These are phyloP conservation scores for Cercospora canescens DNA, from an alignment of 2,329 filamentous ascomycete genomes.

Conservation along the genomic window DNA sequence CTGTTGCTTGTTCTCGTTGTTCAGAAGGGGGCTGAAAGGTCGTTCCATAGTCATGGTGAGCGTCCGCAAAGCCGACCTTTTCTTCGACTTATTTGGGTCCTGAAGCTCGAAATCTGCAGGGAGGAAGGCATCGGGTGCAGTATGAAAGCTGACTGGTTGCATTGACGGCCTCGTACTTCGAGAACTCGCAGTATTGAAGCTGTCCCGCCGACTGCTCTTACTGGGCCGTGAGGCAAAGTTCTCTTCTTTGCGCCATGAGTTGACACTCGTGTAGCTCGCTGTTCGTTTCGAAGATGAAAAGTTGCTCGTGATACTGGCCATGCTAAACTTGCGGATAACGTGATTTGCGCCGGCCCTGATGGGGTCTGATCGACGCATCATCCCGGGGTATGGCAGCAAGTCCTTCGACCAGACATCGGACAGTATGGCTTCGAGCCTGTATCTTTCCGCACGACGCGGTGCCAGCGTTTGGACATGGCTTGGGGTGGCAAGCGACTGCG, in stretches of 20 bases:
- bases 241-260: conserved; percentile 32
- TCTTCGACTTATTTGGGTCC: conserved; percentile 24
- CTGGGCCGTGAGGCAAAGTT: conserved; percentile 20
- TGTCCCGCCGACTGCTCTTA: conserved; percentile 12
- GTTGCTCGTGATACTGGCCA: conserved; percentile 73
- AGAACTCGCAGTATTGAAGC: conserved; percentile 13
- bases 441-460: conserved; percentile 72
- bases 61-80: conserved; percentile 31
- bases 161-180: conserved; percentile 12
- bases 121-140: conserved; percentile 48
- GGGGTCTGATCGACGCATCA: conserved; percentile 67
- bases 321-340: conserved; percentile 84
- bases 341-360: conserved; percentile 79
- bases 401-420: conserved; percentile 84
- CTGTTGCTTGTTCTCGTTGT: conserved; percentile 26
- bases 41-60: conserved; percentile 38
- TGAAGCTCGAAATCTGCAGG: conserved; percentile 51
- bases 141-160: conserved; percentile 48
- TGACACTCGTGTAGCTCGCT: conserved; percentile 53
- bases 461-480: conserved; percentile 69
- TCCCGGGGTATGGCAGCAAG: conserved; percentile 77
- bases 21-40: conserved; percentile 34
- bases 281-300: conserved; percentile 75
- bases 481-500: conserved; percentile 74
- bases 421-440: conserved; percentile 72